Percentiles rank a stretch among this genome's conserved stretches.
Conservation (phyloP, 345 rosid species). For the Acer campestre region DNA sequence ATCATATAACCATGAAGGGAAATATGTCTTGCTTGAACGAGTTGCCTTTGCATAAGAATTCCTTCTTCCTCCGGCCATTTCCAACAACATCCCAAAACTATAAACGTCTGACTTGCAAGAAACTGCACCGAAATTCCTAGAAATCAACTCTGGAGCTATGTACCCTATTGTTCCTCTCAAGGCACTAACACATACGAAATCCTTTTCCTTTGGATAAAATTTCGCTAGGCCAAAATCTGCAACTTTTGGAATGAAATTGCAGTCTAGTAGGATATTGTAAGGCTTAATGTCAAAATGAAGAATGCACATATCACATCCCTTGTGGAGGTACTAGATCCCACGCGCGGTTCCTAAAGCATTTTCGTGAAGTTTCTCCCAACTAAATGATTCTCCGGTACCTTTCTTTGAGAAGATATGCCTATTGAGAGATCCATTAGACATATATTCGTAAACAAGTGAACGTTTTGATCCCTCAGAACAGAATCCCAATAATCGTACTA, state of each 20-base stretch:
- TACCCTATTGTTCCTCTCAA: slow-evolving; percentile 23
- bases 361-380: slow-evolving; percentile 12
- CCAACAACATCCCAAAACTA: slow-evolving; percentile 20
- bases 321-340: slow-evolving; percentile 34
- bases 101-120: slow-evolving; percentile 23
- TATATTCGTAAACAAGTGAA: slow-evolving; percentile 5
- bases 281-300: slow-evolving; percentile 39
- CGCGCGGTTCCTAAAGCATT: slow-evolving; percentile 30
- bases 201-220: slow-evolving; percentile 24
- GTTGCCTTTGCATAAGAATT: neutral
- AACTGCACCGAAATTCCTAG: slow-evolving; percentile 12
- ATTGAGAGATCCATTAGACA: slow-evolving; percentile 15
- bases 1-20: slow-evolving; percentile 30
- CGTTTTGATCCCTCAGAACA: slow-evolving; percentile 1
- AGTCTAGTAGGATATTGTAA: slow-evolving; percentile 14
- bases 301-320: slow-evolving; percentile 28
- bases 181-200: slow-evolving; percentile 17
- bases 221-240: slow-evolving; percentile 37
- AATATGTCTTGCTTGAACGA: slow-evolving; percentile 13
- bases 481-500: slow-evolving; percentile 4
- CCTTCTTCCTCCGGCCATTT: slow-evolving; percentile 23
- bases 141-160: slow-evolving; percentile 17
- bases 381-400: neutral
- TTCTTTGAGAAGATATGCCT: neutral
- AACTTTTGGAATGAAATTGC: slow-evolving; percentile 27